Evolutionary conservation across 208 protist genomes (phyloP).

Genomic region (Acanthamoeba castellanii): DNA sequence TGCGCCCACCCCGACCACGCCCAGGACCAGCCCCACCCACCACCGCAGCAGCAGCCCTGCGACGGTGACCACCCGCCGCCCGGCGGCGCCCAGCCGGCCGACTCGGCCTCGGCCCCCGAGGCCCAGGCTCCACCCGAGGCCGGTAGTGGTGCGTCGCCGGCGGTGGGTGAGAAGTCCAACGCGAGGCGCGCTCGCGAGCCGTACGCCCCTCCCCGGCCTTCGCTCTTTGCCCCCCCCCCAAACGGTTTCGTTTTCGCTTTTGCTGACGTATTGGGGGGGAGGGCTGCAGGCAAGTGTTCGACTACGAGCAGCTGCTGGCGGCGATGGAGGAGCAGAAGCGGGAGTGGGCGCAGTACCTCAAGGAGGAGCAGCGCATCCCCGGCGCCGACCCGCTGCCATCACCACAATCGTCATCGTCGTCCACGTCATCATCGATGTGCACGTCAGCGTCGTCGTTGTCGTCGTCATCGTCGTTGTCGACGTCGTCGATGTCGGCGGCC

Average conservation of each 20-base stretch:
- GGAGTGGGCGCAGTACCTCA: background rate
- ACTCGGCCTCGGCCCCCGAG: too few species aligned
- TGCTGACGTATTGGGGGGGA: too few species aligned
- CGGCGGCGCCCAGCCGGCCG: too few species aligned
- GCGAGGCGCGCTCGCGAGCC: background rate
- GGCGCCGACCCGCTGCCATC: background rate
- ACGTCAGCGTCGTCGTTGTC: background rate
- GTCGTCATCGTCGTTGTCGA: background rate
- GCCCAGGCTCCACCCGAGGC: too few species aligned
- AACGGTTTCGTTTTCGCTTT: background rate
- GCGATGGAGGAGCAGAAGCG: constrained; percentile 16
- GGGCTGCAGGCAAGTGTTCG: background rate
- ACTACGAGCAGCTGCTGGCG: constrained; percentile 39
- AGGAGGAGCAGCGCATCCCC: background rate
- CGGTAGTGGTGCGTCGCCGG: too few species aligned
- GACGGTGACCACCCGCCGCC: too few species aligned
- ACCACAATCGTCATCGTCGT: background rate
- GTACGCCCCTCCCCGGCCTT: background rate
- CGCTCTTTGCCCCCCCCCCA: background rate
- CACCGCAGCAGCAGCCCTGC: too few species aligned
- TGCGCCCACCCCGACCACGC: background rate
- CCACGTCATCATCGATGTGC: background rate
- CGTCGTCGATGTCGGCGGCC: background rate
- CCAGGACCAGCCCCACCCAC: background rate
- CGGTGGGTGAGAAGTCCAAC: background rate